These are phyloP conservation scores for Ceratocystis ficicola DNA, from an alignment of 2,329 filamentous ascomycete genomes.

Conservation along the genomic window DNA sequence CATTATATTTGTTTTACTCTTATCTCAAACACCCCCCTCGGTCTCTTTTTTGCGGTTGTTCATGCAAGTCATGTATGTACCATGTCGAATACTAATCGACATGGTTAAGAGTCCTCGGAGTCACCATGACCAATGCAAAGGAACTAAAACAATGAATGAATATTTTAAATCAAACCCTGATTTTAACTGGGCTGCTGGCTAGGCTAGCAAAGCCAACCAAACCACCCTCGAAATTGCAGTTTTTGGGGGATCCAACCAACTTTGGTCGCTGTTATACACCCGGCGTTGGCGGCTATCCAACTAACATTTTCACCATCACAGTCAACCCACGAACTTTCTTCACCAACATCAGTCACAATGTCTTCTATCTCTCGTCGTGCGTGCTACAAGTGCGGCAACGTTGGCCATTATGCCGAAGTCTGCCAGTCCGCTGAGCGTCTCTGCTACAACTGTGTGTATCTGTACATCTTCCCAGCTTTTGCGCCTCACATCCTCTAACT, in stretches of 20 bases:
- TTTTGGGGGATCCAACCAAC: too few species aligned
- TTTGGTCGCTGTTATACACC: too few species aligned
- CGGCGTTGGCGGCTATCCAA: too few species aligned
- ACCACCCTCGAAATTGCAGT: too few species aligned
- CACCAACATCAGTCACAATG: constrained; percentile 40
- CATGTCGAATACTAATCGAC: constrained; percentile 1
- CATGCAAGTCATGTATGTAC: background rate
- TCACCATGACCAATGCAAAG: background rate
- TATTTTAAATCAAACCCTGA: background rate
- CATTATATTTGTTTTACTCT: background rate
- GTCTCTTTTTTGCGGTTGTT: background rate
- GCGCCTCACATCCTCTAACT: background rate
- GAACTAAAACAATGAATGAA: background rate
- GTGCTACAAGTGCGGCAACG: constrained; percentile 74
- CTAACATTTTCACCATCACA: constrained; percentile 1
- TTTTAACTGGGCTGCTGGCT: background rate
- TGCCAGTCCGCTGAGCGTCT: constrained; percentile 96
- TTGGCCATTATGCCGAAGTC: constrained; percentile 73
- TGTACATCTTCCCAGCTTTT: background rate
- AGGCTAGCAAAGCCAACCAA: background rate
- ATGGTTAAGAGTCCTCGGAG: background rate
- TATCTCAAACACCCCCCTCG: background rate
- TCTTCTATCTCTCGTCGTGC: constrained; percentile 70
- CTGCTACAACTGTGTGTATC: constrained; percentile 89
- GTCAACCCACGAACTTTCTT: background rate